Evolutionary conservation across 345 rosid species (phyloP), one percentile per base, ranked within the genome.

Genomic region (Moricandia arvensis): DNA sequence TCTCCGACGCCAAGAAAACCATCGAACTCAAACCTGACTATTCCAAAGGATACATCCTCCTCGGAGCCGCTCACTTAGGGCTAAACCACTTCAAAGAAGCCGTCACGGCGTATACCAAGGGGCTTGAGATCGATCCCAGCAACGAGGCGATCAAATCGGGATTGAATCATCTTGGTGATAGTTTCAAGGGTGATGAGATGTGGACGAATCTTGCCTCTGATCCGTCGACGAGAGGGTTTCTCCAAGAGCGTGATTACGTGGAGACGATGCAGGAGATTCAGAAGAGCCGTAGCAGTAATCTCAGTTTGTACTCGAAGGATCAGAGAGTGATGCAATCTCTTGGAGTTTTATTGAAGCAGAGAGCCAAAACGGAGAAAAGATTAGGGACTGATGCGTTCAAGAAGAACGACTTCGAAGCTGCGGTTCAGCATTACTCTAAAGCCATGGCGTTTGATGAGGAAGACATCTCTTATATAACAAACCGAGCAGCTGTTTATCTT

Each of bases 301-400:
- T 93, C 71, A 94, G 90, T 75, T 64, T 85, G 61, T 82, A 87
- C 71, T 69, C 91, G 84, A 83, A 90, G 54, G 99, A 92, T 51
- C 91, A 87, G 86, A 85, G 96, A 68, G 98, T 94, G 75, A 90
- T 90, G 96, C 95, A 91, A 63, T 89, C 98, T 0, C 75, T 94
- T 67, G 96, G 93, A 18, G 98, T 89, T 75, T 55, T 94, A 18
- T 73, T 91, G 78, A 95, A 83, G 66, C 53, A 55, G 17, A 88
- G 71, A 16, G 83, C 86, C 3, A 41, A 15, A 11, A 75, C 82
- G 71, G 99, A 88, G 87, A 95, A 93, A 79, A 96, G 84, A 65
- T 67, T 80, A 2, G 99, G 99, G 26, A 93, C 85, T 71, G 88
- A 86, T 16, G 90, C 97, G 2, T 93, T 86, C 68, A 92, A 88